Base-by-base conservation (phyloP, 768 basidiomycete species). In the Podaxis sp. region DNA sequence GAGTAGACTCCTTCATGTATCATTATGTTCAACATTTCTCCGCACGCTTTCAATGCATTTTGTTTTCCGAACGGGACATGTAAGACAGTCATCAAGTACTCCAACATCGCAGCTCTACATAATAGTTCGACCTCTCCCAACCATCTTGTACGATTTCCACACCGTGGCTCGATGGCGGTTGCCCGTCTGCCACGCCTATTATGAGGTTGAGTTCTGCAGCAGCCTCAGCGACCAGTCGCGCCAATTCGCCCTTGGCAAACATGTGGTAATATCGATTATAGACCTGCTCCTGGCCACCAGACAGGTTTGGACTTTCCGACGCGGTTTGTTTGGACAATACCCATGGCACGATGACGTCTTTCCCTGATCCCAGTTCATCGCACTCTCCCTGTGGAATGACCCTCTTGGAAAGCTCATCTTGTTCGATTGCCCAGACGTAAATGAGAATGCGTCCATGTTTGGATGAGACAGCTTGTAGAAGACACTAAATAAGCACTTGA, bases 381-480 rank as follows among this genome's bases (percentile, higher is more conserved):
- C 68, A 67, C 27, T 74, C 66, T 6, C 71, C 68, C 6, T 65
- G 65, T 1, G 79, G 74, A 36, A 96, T 85, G 61, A 71, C 76
- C 36, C 95, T 82, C 69, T 91, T 95, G 1, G 93, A 95, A 5
- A 86, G 73, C 28, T 84, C 82, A 61, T 96, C 93, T 75, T 99
- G 97, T 67, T 98, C 94, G 62, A 90, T 83, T 0, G 96, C 95
- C 97, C 97, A 99, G 36, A 98, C 97, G 65, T 97, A 97, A 63
- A 98, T 88, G 57, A 99, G 76, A 42, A 93, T 75, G 9, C 93
- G 87, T 7, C 94, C 93, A 64, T 91, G 86, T 1, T 65, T 55
- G 0, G 87, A 79, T 0, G 87, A 87, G 38, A 94, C 85, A 25
- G 79, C 77, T 65, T 84, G 78, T 21, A 93, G 70, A 16, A 93